phyloP scores from a whole-genome alignment of 2,329 filamentous ascomycete genomes.

The Nigrospora sphaerica region DNA sequence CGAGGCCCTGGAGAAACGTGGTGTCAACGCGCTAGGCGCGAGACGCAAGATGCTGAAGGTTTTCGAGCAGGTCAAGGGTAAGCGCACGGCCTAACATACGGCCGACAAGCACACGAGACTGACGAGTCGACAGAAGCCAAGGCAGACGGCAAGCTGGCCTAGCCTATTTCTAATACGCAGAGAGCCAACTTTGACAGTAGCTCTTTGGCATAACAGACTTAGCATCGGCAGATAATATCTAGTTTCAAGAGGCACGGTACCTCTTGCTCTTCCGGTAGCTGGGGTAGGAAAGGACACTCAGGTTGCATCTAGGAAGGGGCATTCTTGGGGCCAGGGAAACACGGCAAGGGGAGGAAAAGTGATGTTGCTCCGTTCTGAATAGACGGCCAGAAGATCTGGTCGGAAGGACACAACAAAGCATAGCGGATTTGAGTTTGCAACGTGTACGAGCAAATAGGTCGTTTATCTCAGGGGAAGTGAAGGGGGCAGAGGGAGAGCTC shows the following conservation, averaged over 20 bases:
- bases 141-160: constrained; percentile 62
- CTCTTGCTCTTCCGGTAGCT: neutral
- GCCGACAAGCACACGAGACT: constrained; percentile 10
- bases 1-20: constrained; percentile 83
- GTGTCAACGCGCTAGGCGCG: constrained; percentile 90
- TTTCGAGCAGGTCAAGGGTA: constrained; percentile 89
- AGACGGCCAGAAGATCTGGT: neutral
- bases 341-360: constrained; percentile 10
- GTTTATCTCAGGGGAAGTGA: too few species aligned
- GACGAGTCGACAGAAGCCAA: constrained; percentile 53
- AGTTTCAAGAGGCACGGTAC: constrained; percentile 1
- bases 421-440: neutral
- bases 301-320: constrained; percentile 3
- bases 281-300: constrained; percentile 3
- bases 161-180: constrained; percentile 15
- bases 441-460: neutral
- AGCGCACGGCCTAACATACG: neutral
- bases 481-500: too few species aligned
- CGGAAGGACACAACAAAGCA: neutral
- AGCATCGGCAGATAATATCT: constrained; percentile 3
- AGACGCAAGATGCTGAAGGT: constrained; percentile 98
- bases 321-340: constrained; percentile 1
- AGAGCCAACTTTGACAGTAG: constrained; percentile 5
- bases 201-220: constrained; percentile 1
- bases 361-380: neutral